phyloP scores from a whole-genome alignment of 2,329 filamentous ascomycete species.

The Scorias spongiosa region DNA sequence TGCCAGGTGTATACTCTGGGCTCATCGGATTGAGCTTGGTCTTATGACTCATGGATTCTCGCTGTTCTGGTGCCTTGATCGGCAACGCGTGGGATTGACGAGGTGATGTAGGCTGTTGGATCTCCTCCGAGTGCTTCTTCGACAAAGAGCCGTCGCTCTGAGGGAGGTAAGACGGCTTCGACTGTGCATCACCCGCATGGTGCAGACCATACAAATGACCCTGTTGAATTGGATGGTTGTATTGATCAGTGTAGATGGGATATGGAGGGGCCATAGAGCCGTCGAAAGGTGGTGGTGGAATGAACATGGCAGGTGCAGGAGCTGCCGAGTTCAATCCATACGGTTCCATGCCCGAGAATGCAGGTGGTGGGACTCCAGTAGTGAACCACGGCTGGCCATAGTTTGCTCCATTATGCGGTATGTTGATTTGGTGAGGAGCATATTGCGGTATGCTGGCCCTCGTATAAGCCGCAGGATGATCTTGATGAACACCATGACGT shows the following conservation, averaged over 20 bases:
- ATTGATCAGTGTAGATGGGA: slow-evolving; percentile 2
- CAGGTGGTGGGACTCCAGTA: slow-evolving; percentile 2
- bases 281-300: slow-evolving; percentile 15
- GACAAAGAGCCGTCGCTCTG: slow-evolving; percentile 15
- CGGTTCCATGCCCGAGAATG: slow-evolving; percentile 4
- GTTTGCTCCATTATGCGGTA: not conserved
- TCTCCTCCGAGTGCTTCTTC: not conserved
- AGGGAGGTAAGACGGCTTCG: slow-evolving; percentile 3
- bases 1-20: slow-evolving; percentile 21
- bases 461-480: too few species aligned
- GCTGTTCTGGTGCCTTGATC: slow-evolving; percentile 19
- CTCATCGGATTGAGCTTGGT: slow-evolving; percentile 24
- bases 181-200: not conserved
- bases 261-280: slow-evolving; percentile 13
- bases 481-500: too few species aligned
- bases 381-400: slow-evolving; percentile 4
- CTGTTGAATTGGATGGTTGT: not conserved
- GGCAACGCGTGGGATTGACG: slow-evolving; percentile 16
- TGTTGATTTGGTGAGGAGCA: too few species aligned
- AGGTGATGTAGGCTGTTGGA: slow-evolving; percentile 8
- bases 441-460: too few species aligned
- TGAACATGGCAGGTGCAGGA: slow-evolving; percentile 12
- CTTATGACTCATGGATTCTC: slow-evolving; percentile 10
- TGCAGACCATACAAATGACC: not conserved
- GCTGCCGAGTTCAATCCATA: slow-evolving; percentile 8